These are phyloP conservation scores for Mitragyna speciosa DNA, from an alignment of 257 asterid species.

Conservation along the genomic window DNA sequence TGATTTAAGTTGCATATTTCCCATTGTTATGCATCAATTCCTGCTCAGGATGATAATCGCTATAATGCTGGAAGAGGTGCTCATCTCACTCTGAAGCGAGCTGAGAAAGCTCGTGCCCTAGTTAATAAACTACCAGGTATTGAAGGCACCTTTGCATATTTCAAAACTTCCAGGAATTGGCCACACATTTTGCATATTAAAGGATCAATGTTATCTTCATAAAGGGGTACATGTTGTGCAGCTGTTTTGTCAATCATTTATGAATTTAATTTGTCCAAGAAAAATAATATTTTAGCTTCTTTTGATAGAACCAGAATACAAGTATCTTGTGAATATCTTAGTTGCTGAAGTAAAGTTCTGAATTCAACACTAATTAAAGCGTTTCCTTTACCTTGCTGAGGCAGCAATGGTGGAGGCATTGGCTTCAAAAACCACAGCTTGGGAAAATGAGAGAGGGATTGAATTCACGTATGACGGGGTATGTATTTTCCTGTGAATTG, in stretches of 20 bases:
- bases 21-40: constrained; percentile 1
- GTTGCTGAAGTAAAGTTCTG: background rate
- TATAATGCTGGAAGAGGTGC: constrained; percentile 98
- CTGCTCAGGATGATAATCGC: constrained; percentile 82
- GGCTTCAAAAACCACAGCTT: constrained; percentile 68
- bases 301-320: background rate
- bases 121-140: constrained; percentile 94
- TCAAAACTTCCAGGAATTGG: background rate
- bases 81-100: constrained; percentile 91
- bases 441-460: constrained; percentile 88
- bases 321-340: background rate
- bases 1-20: constrained; percentile 16
- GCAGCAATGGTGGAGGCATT: constrained; percentile 89
- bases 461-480: constrained; percentile 91
- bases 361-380: constrained; percentile 8
- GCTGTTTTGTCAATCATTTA: background rate
- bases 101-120: constrained; percentile 93
- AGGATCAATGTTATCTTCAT: background rate
- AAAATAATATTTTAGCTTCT: background rate
- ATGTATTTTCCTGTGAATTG: constrained; percentile 27
- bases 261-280: background rate
- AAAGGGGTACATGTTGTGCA: background rate
- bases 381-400: constrained; percentile 12
- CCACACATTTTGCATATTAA: background rate
- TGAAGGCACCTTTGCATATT: background rate